A percentile compares a stretch with the other conserved stretches of the same genome.
These are phyloP conservation scores for Alternaria burnsii DNA, from an alignment of 2,329 filamentous ascomycete species.

Conservation along the genomic window DNA sequence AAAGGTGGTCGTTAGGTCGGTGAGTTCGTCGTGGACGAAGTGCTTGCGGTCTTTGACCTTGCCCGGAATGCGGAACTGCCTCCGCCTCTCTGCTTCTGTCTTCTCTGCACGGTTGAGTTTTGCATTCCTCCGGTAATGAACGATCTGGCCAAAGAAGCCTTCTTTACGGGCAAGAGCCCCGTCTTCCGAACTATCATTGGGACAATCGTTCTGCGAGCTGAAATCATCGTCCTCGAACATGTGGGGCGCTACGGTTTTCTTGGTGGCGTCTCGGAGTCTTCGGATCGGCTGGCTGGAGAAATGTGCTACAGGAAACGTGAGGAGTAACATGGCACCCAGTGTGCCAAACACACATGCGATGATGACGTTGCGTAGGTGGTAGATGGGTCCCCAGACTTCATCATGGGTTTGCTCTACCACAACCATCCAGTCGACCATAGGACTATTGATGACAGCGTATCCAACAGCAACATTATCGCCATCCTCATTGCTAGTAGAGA, in stretches of 20 bases:
- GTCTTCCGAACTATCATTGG: conserved; percentile 60
- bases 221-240: conserved; percentile 60
- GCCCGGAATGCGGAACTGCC: conserved; percentile 81
- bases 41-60: conserved; percentile 81
- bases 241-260: conserved; percentile 74
- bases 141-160: conserved; percentile 54
- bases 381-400: conserved; percentile 81
- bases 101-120: conserved; percentile 49
- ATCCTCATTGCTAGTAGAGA: conserved; percentile 78
- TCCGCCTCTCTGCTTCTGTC: conserved; percentile 53
- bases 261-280: conserved; percentile 76
- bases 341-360: conserved; percentile 87
- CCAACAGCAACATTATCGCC: conserved; percentile 77
- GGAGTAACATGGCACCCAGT: conserved; percentile 72
- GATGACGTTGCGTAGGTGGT: conserved; percentile 78
- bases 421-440: conserved; percentile 81
- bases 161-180: conserved; percentile 57
- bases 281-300: conserved; percentile 82
- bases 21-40: conserved; percentile 81
- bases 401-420: conserved; percentile 77
- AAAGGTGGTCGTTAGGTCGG: conserved; percentile 83
- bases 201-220: conserved; percentile 46
- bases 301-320: conserved; percentile 82
- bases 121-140: conserved; percentile 43
- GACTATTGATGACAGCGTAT: conserved; percentile 73